Percentiles rank a stretch among this genome's conserved stretches.
These are phyloP conservation scores for Leishmania turanica DNA, from an alignment of 208 protist species.

Conservation along the genomic window DNA sequence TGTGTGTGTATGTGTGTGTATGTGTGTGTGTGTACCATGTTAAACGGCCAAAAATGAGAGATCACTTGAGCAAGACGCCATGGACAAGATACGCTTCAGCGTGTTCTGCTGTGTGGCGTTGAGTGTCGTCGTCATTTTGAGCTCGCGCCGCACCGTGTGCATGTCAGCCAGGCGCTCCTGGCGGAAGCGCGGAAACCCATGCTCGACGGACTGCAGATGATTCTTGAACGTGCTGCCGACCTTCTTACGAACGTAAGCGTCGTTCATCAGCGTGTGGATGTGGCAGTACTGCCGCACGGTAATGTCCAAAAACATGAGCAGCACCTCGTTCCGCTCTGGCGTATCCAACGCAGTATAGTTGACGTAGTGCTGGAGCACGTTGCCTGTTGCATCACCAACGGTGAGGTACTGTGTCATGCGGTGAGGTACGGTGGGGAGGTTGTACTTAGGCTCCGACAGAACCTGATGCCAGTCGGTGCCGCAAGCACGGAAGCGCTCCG, in stretches of 20 bases:
- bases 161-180: slow-evolving; percentile 7
- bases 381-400: slow-evolving; percentile 3
- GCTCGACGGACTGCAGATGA: slow-evolving; percentile 12
- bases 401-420: slow-evolving; percentile 31
- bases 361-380: slow-evolving; percentile 10
- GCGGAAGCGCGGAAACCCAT: slow-evolving; percentile 10
- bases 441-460: slow-evolving; percentile 13
- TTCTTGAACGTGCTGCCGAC: neutral
- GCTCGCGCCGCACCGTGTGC: slow-evolving; percentile 12
- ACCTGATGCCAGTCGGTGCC: slow-evolving; percentile 34
- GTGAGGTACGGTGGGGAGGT: slow-evolving; percentile 18
- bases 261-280: slow-evolving; percentile 14
- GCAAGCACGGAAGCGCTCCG: slow-evolving; percentile 16
- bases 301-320: slow-evolving; percentile 28
- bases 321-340: slow-evolving; percentile 18
- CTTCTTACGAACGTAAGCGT: slow-evolving; percentile 12
- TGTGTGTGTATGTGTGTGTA: neutral
- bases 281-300: slow-evolving; percentile 39
- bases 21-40: neutral
- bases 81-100: neutral
- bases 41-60: slow-evolving; percentile 19
- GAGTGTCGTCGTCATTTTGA: slow-evolving; percentile 12
- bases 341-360: slow-evolving; percentile 10
- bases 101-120: slow-evolving; percentile 9
- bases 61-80: slow-evolving; percentile 22